phyloP scores from a whole-genome alignment of 805 yeast genomes.

The Candida railenensis region DNA sequence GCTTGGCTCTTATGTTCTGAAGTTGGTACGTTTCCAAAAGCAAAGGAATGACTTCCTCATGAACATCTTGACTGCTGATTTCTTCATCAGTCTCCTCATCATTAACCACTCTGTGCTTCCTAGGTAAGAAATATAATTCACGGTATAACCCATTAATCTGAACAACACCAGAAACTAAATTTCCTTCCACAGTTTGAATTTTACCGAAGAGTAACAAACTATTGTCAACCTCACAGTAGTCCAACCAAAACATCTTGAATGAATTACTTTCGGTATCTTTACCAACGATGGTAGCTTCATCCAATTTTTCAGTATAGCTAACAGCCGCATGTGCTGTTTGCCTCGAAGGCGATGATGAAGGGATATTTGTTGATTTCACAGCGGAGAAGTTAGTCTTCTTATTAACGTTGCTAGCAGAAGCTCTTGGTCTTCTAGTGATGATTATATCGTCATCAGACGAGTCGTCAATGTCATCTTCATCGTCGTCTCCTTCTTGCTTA shows the following conservation, averaged over 20 bases:
- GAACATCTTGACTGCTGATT: constrained; percentile 62
- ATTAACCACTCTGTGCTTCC: constrained; percentile 42
- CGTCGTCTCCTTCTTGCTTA: constrained; percentile 9
- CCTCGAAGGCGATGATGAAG: constrained; percentile 22
- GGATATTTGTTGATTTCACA: constrained; percentile 26
- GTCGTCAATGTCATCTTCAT: constrained; percentile 29
- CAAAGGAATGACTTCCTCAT: constrained; percentile 71
- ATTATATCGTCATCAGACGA: constrained; percentile 61
- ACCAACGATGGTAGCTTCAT: constrained; percentile 19
- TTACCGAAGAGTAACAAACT: constrained; percentile 79
- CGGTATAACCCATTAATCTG: constrained; percentile 69
- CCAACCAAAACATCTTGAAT: constrained; percentile 82
- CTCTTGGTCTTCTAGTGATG: constrained; percentile 51
- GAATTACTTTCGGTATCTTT: constrained; percentile 36
- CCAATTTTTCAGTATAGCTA: constrained; percentile 34
- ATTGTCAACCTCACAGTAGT: constrained; percentile 75
- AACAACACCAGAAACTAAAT: constrained; percentile 69
- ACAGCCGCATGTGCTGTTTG: constrained; percentile 15
- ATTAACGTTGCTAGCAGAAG: constrained; percentile 41
- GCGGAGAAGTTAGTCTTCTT: constrained; percentile 41
- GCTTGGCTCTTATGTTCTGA: constrained; percentile 62
- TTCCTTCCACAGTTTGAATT: constrained; percentile 56
- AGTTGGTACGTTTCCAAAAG: constrained; percentile 63
- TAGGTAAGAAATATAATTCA: constrained; percentile 77
- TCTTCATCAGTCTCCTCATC: constrained; percentile 35